These are phyloP conservation scores for Ramichloridium luteum DNA, from an alignment of 2,329 filamentous ascomycete species.

Conservation along the genomic window DNA sequence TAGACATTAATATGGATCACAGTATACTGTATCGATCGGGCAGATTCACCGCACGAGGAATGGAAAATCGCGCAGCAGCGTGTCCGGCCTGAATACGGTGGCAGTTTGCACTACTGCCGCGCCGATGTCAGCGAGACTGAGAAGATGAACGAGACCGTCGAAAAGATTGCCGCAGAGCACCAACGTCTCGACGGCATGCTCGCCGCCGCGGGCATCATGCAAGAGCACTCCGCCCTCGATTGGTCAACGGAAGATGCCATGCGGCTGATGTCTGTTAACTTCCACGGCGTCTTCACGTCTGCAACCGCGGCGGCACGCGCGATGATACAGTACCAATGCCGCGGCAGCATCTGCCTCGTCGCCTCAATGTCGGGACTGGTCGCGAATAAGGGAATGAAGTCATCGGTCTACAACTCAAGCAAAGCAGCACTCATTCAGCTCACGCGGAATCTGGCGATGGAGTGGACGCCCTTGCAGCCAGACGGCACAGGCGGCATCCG, in stretches of 20 bases:
- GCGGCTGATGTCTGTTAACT: conserved; percentile 30
- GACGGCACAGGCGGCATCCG: conserved; percentile 18
- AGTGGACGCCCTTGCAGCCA: conserved; percentile 14
- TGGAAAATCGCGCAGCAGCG: conserved; percentile 30
- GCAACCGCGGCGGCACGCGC: conserved; percentile 36
- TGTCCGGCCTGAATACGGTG: conserved; percentile 26
- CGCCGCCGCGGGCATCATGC: conserved; percentile 22
- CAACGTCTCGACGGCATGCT: conserved; percentile 21
- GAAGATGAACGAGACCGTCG: conserved; percentile 16
- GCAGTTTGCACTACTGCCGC: conserved; percentile 33
- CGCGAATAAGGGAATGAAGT: conserved; percentile 13
- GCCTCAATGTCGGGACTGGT: conserved; percentile 39
- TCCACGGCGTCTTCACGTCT: conserved; percentile 37
- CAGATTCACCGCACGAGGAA: conserved; percentile 31
- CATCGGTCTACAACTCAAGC: conserved; percentile 29
- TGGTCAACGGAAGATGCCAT: conserved; percentile 24
- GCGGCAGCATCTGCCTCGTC: conserved; percentile 38
- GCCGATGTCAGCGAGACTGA: conserved; percentile 35
- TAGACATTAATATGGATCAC: too few relatives aligned
- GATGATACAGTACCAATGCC: conserved; percentile 39
- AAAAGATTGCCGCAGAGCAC: conserved; percentile 19
- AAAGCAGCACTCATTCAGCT: conserved; percentile 15
- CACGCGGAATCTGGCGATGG: conserved; percentile 10
- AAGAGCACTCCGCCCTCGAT: conserved; percentile 18
- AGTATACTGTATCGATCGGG: conserved; percentile 39